Evolutionary conservation across 805 yeast species (phyloP).

Genomic region (Yamadazyma ubonensis): DNA sequence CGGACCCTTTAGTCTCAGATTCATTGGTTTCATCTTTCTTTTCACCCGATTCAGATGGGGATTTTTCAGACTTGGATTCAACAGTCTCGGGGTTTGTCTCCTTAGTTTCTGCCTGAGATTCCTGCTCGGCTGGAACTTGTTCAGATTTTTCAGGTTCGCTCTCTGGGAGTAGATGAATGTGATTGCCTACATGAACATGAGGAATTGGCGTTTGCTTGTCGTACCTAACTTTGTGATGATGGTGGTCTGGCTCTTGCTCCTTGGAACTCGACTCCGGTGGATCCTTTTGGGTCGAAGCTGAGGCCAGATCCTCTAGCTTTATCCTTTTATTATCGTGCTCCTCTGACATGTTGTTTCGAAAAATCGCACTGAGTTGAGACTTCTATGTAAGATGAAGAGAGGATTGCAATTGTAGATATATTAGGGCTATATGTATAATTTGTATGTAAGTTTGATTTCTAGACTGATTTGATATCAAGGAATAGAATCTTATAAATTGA

Average conservation of each 20-base stretch:
- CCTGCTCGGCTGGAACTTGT: background rate
- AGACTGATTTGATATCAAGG: no score
- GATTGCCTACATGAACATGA: conserved; percentile 14
- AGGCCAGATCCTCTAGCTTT: background rate
- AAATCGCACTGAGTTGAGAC: no score
- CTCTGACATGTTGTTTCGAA: no score
- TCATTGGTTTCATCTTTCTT: background rate
- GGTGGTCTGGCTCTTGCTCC: conserved; percentile 3
- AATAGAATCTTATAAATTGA: no score
- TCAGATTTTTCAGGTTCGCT: background rate
- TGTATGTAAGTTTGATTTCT: no score
- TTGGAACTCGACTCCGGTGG: conserved; percentile 1
- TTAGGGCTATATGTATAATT: no score
- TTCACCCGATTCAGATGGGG: no score
- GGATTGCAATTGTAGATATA: no score
- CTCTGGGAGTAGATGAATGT: conserved; percentile 8
- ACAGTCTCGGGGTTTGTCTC: background rate
- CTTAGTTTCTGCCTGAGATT: conserved; percentile 1
- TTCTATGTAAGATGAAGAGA: no score
- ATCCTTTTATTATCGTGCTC: background rate
- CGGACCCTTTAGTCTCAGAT: background rate
- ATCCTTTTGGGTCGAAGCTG: background rate
- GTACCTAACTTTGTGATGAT: background rate
- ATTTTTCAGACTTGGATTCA: background rate
- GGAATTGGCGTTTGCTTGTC: conserved; percentile 1